Evolutionary conservation across 2,329 filamentous ascomycete species (phyloP).

Genomic region (Nannizzia gypsea): DNA sequence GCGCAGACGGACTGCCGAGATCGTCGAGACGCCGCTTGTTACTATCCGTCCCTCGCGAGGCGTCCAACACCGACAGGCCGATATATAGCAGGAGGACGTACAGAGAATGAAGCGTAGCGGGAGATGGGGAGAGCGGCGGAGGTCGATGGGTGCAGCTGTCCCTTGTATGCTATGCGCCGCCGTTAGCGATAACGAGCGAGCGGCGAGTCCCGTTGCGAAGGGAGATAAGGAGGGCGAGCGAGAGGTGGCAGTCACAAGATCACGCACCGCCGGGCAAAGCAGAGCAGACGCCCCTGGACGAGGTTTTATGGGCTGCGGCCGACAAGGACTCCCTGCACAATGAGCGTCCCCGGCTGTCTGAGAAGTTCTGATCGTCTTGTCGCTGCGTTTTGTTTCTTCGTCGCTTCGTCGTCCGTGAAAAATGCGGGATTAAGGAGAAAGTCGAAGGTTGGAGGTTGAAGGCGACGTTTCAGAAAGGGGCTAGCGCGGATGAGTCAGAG

Average conservation of each 20-base stretch:
- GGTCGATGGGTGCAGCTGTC: neutral
- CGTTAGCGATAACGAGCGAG: neutral
- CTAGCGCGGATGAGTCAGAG: neutral
- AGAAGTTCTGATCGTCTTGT: neutral
- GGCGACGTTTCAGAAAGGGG: neutral
- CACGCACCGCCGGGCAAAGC: neutral
- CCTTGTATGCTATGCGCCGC: neutral
- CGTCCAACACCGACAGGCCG: neutral
- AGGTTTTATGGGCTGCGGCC: no score
- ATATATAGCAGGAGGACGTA: neutral
- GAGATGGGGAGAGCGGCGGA: neutral
- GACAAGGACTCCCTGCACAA: no score
- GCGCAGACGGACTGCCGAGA: neutral
- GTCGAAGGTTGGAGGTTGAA: neutral
- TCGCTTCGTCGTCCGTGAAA: neutral
- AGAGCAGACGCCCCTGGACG: neutral
- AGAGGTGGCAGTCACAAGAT: neutral
- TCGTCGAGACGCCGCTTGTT: neutral
- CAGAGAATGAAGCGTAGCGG: neutral
- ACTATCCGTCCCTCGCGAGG: neutral
- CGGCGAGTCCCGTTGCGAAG: neutral
- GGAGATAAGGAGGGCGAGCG: neutral
- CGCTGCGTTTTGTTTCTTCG: neutral
- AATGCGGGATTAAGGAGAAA: constrained; percentile 4
- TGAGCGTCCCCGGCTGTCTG: no score